Base-by-base conservation (phyloP, 768 basidiomycete genomes). In the Dioszegia aurantiaca region DNA sequence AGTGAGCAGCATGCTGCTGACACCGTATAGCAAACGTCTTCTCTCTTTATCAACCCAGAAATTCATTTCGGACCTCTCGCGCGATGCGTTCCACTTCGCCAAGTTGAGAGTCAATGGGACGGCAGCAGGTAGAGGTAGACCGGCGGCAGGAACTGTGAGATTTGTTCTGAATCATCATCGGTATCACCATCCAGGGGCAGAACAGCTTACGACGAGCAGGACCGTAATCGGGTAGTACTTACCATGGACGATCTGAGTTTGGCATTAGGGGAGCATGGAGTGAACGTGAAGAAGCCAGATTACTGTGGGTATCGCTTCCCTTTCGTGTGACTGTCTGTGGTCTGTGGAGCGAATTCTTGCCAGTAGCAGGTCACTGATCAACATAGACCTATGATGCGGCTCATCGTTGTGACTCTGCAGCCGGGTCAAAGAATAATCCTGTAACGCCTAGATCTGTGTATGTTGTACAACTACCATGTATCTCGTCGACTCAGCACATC, bases 211-310 rank as follows among this genome's bases (percentile, higher is more conserved):
- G n/a, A n/a, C n/a, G n/a, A n/a, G n/a, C 17, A 79, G 77, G 76
- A 92, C 33, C 76, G 77, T 72, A 92, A 90, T 39, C 85, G 89
- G 61, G 97, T 94, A 39, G 89, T 91, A 0, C 78, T 99, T 63
- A 95, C 90, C 19, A 97, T 98, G 92, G 95, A 99, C 53, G 95
- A 99, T 73, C 81, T 99, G 33, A 89, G 88, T 59, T 81, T 90
- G 4, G 95, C 95, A 1, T 82, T 99, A 30, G 82, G 83, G n/a
- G 95, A 99, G 77, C 95, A 98, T 68, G 94, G 94, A 4, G 90
- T 99, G 68, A 92, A 88, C 65, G 83, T 90, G 14, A 86, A 87
- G 73, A 94, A 95, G 68, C 91, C 94, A 16, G 92, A 97, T 60
- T 97, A 91, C 77, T 97, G 75, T n/a, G n/a, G n/a, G n/a, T n/a